Evolutionary conservation across 306 rosid species (phyloP), one percentile per base, ranked within the genome.

Genomic region (Rubus parviflorus): DNA sequence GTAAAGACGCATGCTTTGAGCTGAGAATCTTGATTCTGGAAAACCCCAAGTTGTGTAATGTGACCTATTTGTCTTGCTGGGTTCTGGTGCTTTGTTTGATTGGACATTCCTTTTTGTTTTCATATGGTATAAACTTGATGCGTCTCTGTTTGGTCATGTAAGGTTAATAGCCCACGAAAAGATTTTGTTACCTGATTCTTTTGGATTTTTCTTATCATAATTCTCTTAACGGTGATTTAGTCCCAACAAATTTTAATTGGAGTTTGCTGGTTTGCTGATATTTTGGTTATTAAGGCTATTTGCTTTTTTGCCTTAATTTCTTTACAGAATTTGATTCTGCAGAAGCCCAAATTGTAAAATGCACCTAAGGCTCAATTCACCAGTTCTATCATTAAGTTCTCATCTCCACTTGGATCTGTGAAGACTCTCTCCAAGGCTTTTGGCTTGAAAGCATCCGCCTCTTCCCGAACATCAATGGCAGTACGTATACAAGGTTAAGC

Each of bases 401-500:
- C 92, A 76, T 66, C 85, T 35, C 74, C 93, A 4, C 42, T 88
- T 30, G 85, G 86, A 70, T 88, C 89, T n/a, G 81, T 76, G 61
- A 89, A 71, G 86, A 81, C 78, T 37, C 69, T 83, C 61, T 86
- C 86, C 25, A 81, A 77, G 75, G 75, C 88, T 15, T 83, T 88
- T 57, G 90, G 93, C 83, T 62, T 90, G 91, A 92, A 85, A 85
- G 81, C 89, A 57, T 82, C 91, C 38, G 30, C 80, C 54, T 63
- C 87, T 37, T 84, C 71, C 30, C 83, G 93, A 85, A 79, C 67
- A 48, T 83, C 91, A 68, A 90, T 84, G 94, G 94, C 90, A 10
- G 40, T 75, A n/a, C n/a, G n/a, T n/a, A 19, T 90, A 89, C 97
- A 90, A 89, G 91, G 69, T 93, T 23, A 93, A 89, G 82, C 83